phyloP scores from a whole-genome alignment of 2,329 filamentous ascomycete species.

The Cladorrhinum sp. region DNA sequence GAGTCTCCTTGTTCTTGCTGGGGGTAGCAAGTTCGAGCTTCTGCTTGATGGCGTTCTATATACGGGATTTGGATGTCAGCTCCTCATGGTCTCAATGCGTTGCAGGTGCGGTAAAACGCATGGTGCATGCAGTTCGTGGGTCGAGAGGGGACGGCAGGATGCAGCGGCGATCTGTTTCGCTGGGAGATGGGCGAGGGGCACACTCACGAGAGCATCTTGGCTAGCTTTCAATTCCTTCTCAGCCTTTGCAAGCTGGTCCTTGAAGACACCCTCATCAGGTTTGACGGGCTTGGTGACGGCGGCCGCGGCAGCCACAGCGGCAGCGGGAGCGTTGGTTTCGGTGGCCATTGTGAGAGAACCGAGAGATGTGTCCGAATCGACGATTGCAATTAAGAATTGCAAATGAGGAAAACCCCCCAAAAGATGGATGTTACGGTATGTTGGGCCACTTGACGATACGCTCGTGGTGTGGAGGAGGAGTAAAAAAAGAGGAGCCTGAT shows the following conservation, averaged over 20 bases:
- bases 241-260: conserved; percentile 71
- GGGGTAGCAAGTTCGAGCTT: conserved; percentile 83
- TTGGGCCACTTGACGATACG: conserved; percentile 1
- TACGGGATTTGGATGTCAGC: not conserved
- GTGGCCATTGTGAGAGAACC: conserved; percentile 41
- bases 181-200: not conserved
- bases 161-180: conserved; percentile 3
- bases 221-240: conserved; percentile 82
- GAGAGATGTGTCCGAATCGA: conserved; percentile 1
- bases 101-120: not conserved
- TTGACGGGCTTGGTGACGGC: conserved; percentile 67
- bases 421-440: not conserved
- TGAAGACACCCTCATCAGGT: conserved; percentile 83
- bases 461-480: not conserved
- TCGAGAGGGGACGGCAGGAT: not conserved
- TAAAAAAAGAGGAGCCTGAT: conserved; percentile 4
- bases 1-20: conserved; percentile 71
- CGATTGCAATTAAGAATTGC: conserved; percentile 3
- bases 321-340: conserved; percentile 32
- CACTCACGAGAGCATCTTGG: conserved; percentile 51
- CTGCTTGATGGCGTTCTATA: conserved; percentile 79
- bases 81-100: not conserved
- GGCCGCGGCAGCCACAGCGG: conserved; percentile 40
- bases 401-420: not conserved
- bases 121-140: not conserved